Evolutionary conservation across 768 basidiomycete genomes (phyloP).

Genomic region (Tylopilus vinaceipallidus): DNA sequence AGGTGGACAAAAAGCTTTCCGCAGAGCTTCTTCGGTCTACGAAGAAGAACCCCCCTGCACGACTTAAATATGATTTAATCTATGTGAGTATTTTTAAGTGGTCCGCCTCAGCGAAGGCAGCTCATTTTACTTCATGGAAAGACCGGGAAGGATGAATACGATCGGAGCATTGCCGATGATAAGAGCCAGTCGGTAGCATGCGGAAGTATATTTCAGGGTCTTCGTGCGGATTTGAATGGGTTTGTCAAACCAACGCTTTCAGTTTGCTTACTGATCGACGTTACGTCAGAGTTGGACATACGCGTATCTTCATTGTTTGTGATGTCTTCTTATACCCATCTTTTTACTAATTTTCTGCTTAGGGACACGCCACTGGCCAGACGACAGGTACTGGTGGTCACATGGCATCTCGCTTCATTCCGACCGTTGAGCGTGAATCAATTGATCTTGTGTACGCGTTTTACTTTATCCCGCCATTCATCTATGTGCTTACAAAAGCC

Average conservation of each 20-base stretch:
- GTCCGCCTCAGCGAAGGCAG: neutral
- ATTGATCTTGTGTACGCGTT: constrained; percentile 13
- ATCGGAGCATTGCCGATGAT: constrained; percentile 69
- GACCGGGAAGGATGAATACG: constrained; percentile 84
- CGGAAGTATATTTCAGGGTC: constrained; percentile 82
- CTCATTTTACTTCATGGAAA: constrained; percentile 26
- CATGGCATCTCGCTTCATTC: constrained; percentile 17
- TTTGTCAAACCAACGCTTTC: constrained; percentile 31
- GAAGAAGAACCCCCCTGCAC: constrained; percentile 87
- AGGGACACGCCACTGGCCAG: constrained; percentile 14
- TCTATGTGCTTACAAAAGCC: neutral
- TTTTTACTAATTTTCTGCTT: neutral
- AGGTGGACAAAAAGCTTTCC: constrained; percentile 60
- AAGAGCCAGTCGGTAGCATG: constrained; percentile 52
- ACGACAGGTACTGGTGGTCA: constrained; percentile 17
- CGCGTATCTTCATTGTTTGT: constrained; percentile 14
- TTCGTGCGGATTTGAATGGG: constrained; percentile 86
- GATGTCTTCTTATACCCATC: neutral
- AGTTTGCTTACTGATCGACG: neutral
- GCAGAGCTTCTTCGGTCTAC: constrained; percentile 84
- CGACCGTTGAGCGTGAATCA: constrained; percentile 18
- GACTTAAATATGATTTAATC: constrained; percentile 77
- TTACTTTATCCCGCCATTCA: neutral
- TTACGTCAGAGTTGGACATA: constrained; percentile 6
- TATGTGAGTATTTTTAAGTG: constrained; percentile 39